Conservation (phyloP, 805 yeast genomes). For the Ogataea pini region DNA sequence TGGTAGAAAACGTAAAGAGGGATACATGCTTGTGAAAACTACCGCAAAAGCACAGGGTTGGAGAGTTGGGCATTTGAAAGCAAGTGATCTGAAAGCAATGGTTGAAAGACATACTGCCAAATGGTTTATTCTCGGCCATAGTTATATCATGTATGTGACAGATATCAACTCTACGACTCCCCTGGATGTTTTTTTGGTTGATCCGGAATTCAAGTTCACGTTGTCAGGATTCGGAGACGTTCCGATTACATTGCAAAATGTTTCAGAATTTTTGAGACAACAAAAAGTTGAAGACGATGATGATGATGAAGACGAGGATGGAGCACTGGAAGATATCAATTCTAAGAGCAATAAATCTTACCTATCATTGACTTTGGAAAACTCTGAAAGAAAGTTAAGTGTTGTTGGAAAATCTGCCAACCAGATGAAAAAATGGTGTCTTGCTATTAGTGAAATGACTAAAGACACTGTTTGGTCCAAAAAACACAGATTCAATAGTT, state of each 20-base stretch:
- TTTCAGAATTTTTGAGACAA: conserved; percentile 22
- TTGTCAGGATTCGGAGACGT: conserved; percentile 43
- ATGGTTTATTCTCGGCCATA: conserved; percentile 86
- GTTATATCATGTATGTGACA: conserved; percentile 83
- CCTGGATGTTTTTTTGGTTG: conserved; percentile 89
- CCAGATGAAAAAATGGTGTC: conserved; percentile 72
- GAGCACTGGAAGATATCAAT: conserved; percentile 33
- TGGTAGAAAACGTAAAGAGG: conserved; percentile 86
- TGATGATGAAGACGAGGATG: conserved; percentile 43
- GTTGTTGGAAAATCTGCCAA: conserved; percentile 66
- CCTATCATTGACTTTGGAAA: conserved; percentile 64
- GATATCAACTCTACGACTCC: conserved; percentile 86
- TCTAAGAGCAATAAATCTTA: conserved; percentile 42
- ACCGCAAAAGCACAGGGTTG: conserved; percentile 91
- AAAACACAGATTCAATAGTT: conserved; percentile 77
- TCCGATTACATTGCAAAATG: conserved; percentile 23
- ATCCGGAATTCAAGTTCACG: conserved; percentile 62
- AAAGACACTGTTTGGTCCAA: conserved; percentile 70
- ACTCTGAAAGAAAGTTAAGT: conserved; percentile 75
- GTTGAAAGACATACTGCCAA: conserved; percentile 86
- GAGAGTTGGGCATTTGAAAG: conserved; percentile 87
- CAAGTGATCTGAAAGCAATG: conserved; percentile 81
- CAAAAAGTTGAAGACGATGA: conserved; percentile 26
- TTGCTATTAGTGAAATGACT: conserved; percentile 69
- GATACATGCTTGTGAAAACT: conserved; percentile 75